These are phyloP conservation scores for Saturnispora halmiae DNA, from an alignment of 805 yeast species.

Conservation along the genomic window DNA sequence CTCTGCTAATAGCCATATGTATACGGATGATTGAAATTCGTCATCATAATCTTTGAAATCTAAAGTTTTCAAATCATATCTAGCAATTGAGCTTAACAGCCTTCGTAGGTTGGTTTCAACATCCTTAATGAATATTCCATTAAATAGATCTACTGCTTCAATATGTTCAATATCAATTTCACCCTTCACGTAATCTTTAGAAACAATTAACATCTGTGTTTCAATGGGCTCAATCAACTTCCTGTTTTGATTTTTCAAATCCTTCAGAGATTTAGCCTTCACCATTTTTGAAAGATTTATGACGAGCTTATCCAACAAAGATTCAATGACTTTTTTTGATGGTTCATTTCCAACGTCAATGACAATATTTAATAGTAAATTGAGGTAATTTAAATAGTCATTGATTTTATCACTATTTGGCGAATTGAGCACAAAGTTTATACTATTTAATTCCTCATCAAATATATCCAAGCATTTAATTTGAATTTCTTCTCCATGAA, in stretches of 20 bases:
- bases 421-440: slow-evolving; percentile 19
- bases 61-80: not conserved
- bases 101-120: slow-evolving; percentile 16
- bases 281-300: slow-evolving; percentile 12
- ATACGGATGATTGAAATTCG: slow-evolving; percentile 19
- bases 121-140: slow-evolving; percentile 18
- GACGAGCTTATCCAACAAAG: slow-evolving; percentile 8
- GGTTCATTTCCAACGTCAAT: slow-evolving; percentile 5
- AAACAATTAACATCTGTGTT: slow-evolving; percentile 19
- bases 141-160: slow-evolving; percentile 13
- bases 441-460: slow-evolving; percentile 12
- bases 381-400: slow-evolving; percentile 11
- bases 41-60: not conserved
- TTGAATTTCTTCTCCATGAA: slow-evolving; percentile 13
- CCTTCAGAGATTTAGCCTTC: slow-evolving; percentile 10
- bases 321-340: not conserved
- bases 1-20: slow-evolving; percentile 33
- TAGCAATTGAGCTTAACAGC: slow-evolving; percentile 9
- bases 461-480: slow-evolving; percentile 9
- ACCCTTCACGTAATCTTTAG: slow-evolving; percentile 16
- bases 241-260: slow-evolving; percentile 5
- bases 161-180: slow-evolving; percentile 6
- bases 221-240: slow-evolving; percentile 10
- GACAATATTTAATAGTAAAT: slow-evolving; percentile 11
- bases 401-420: slow-evolving; percentile 22